Base-by-base conservation (phyloP, 768 basidiomycete species). In the Lactarius psammicola region DNA sequence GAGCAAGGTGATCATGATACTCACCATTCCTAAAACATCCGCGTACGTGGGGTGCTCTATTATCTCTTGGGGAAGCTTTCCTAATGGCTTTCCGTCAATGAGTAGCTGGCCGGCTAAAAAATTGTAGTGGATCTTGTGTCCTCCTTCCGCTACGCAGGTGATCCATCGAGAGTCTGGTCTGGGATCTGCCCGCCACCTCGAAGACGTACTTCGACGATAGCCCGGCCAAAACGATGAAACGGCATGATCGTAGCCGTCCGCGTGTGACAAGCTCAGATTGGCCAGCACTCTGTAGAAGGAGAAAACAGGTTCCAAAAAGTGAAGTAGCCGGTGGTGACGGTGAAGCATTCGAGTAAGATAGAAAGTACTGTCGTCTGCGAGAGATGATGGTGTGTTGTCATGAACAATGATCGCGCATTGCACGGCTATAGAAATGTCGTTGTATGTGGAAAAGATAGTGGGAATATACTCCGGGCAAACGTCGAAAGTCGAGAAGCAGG, bases 91-190 rank as follows among this genome's bases (percentile, higher is more conserved):
- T 8, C 82, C 82, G 13, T 79, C 71, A 11, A 84, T 73, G 20
- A 82, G 73, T 1, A 84, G 71, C 28, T 69, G 57, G 15, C 82
- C 82, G 20, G 74, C 69, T 3, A 83, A 65, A 1, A 84, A 38
- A 61, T 85, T 78, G 23, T 80, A 71, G 56, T 78, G 74, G 7
- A 83, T 56, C 1, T 44, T n/a, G 4, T 59, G 44, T 9, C 31
- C 53, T 2, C 62, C 51, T 58, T 53, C 28, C 7, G 57, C 42
- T 11, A n/a, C 7, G 20, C 62, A 53, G 11, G 28, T 30, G 7
- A 63, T 30, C 65, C 56, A 63, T 15, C 62, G 65, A 53, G 61
- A 63, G 18, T 63, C 28, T 5, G 62, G 38, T 44, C 0, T 5
- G 18, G 49, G 23, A 34, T 63, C 36, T 4, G 15, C 51, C 20